phyloP scores from a whole-genome alignment of 352 stramenopile species.

The Phytopythium cucurbitacearum region DNA sequence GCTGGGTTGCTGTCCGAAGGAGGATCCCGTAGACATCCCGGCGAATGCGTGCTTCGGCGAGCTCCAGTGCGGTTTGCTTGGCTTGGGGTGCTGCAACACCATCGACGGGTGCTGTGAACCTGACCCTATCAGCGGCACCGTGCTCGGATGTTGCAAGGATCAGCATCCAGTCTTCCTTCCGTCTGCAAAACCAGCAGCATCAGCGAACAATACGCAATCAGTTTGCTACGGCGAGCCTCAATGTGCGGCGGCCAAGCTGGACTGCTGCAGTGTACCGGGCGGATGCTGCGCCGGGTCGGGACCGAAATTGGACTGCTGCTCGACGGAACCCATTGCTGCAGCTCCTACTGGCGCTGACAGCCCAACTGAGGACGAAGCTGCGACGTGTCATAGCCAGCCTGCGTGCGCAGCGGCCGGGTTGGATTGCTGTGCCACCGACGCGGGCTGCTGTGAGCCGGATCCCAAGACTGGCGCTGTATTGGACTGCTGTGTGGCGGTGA shows the following conservation, averaged over 20 bases:
- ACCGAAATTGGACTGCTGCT: conserved; percentile 40
- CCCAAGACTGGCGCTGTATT: conserved; percentile 20
- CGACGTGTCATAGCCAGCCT: conserved; percentile 34
- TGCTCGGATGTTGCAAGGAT: conserved; percentile 68
- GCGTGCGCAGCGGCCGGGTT: conserved; percentile 34
- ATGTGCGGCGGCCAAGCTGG: conserved; percentile 32
- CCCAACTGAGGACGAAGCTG: conserved; percentile 1
- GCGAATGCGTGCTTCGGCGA: conserved; percentile 63
- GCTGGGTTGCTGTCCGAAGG: conserved; percentile 57
- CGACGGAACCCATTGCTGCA: conserved; percentile 3
- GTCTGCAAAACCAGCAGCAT: neutral
- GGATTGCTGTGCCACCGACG: conserved; percentile 36
- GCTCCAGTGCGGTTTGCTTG: conserved; percentile 49
- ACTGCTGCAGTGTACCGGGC: conserved; percentile 36
- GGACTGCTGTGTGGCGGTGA: conserved; percentile 33
- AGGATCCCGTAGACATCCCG: conserved; percentile 31
- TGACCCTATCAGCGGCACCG: conserved; percentile 32
- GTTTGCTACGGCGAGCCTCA: conserved; percentile 37
- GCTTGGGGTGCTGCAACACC: conserved; percentile 61
- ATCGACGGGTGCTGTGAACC: conserved; percentile 69
- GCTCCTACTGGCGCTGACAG: conserved; percentile 1
- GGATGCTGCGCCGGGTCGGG: conserved; percentile 42
- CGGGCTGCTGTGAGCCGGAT: conserved; percentile 40
- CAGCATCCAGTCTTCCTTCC: conserved; percentile 22
- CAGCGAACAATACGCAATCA: neutral